Evolutionary conservation across 1,139 yeast species (phyloP), one percentile per base, ranked within the genome.

Genomic region (Geotrichum armillariae): DNA sequence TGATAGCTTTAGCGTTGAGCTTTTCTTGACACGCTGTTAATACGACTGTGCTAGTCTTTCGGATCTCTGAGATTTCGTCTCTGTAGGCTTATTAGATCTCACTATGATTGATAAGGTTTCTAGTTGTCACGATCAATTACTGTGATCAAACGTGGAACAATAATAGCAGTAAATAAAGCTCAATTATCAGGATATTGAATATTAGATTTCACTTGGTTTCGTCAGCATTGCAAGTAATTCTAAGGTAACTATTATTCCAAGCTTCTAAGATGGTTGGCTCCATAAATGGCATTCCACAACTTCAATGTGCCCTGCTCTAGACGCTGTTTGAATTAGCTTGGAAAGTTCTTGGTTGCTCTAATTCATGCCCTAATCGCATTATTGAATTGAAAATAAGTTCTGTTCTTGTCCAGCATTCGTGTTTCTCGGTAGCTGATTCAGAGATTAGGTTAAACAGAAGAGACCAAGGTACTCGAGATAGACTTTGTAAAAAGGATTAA

Each of bases 171-270:
- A n/a, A n/a, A n/a, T n/a, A n/a, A n/a, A 43, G 36, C 16, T 27
- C 58, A 43, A 52, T 37, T 40, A 18, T 21, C 23, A 18, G 32
- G 14, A 23, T 43, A 21, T 46, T 25, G 32, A 52, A 52, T 14
- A 39, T 41, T 32, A 48, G 41, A 16, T 40, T 23, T 69, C 71
- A 66, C 40, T 58, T 58, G 36, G 51, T 51, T 12, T 68, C 63
- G 41, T 63, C 57, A 3, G 68, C 63, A 42, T 63, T 66, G 44
- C 69, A 64, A 1, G 64, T 56, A 1, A 67, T 69, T 49, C 49
- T 49, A 40, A 68, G 64, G 52, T 68, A 68, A 17, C 60, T 60
- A 55, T 68, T 68, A 59, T 27, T 53, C 57, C n/a, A 64, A 54
- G 22, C 60, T 59, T 39, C 57, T 55, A 18, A 53, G 41, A 14